These are phyloP conservation scores for Geotrichum europaeum DNA, from an alignment of 1,139 yeast species.

Conservation along the genomic window DNA sequence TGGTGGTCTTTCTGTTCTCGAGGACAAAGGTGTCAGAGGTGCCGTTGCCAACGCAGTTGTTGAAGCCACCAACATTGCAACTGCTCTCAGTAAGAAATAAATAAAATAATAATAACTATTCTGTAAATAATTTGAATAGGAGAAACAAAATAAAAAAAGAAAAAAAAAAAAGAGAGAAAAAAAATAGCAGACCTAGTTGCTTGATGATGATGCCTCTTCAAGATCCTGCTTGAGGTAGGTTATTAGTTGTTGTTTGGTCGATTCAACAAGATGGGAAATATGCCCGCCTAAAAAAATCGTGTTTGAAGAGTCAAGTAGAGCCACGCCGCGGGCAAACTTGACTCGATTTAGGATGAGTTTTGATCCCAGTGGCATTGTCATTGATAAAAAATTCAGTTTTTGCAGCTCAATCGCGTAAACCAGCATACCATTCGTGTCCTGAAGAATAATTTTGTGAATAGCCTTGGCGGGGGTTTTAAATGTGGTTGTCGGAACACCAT, in stretches of 20 bases:
- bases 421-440: constrained; percentile 24
- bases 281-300: constrained; percentile 9
- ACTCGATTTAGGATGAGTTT: constrained; percentile 11
- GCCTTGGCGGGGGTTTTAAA: constrained; percentile 10
- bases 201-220: not conserved
- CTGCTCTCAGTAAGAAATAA: constrained; percentile 44
- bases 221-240: constrained; percentile 7
- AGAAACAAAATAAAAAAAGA: not conserved
- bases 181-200: not conserved
- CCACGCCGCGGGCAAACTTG: constrained; percentile 13
- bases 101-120: not conserved
- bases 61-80: constrained; percentile 82
- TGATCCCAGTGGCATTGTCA: constrained; percentile 22
- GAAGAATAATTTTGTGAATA: constrained; percentile 23
- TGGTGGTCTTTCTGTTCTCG: constrained; percentile 89
- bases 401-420: constrained; percentile 27
- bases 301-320: constrained; percentile 12
- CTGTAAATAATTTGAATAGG: not conserved
- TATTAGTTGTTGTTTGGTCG: constrained; percentile 4
- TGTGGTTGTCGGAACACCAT: constrained; percentile 2
- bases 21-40: constrained; percentile 82
- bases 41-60: constrained; percentile 85
- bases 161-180: not conserved
- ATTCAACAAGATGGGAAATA: constrained; percentile 1
- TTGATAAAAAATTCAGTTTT: constrained; percentile 18